Conservation (phyloP, 768 basidiomycete genomes). For the Amanita jacksonii region DNA sequence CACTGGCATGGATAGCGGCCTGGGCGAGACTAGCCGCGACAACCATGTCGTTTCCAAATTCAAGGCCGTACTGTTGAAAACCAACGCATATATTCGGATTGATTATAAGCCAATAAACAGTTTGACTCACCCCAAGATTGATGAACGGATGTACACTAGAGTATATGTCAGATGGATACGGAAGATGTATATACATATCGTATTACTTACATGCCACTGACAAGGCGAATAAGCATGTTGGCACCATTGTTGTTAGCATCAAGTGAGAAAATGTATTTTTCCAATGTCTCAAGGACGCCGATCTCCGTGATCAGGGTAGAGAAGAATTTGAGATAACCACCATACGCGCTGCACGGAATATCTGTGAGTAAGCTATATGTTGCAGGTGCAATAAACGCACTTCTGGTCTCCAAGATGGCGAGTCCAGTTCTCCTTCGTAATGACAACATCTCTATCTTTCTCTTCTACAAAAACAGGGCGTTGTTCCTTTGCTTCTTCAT, state of each 20-base stretch:
- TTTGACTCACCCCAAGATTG: slow-evolving; percentile 39
- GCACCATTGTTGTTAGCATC: slow-evolving; percentile 23
- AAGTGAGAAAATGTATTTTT: slow-evolving; percentile 36
- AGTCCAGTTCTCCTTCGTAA: slow-evolving; percentile 38
- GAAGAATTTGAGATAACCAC: slow-evolving; percentile 30
- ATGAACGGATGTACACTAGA: slow-evolving; percentile 48
- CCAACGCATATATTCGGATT: slow-evolving; percentile 2
- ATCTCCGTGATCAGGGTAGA: slow-evolving; percentile 24
- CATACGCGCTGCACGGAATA: slow-evolving; percentile 25
- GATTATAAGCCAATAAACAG: background rate
- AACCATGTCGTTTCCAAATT: slow-evolving; percentile 41
- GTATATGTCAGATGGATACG: no score
- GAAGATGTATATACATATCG: no score
- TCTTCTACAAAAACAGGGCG: slow-evolving; percentile 30
- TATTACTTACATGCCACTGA: slow-evolving; percentile 25
- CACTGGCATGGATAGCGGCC: slow-evolving; percentile 30
- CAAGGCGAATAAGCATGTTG: slow-evolving; percentile 26
- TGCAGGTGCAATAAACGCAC: slow-evolving; percentile 22
- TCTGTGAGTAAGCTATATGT: background rate
- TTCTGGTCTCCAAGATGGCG: slow-evolving; percentile 38
- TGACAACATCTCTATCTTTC: slow-evolving; percentile 22
- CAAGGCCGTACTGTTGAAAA: slow-evolving; percentile 48
- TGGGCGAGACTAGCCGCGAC: slow-evolving; percentile 46
- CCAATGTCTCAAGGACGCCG: slow-evolving; percentile 31
- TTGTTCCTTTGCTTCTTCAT: slow-evolving; percentile 27